Conservation (phyloP, 345 rosid genomes). For the Hibiscus mutabilis region DNA sequence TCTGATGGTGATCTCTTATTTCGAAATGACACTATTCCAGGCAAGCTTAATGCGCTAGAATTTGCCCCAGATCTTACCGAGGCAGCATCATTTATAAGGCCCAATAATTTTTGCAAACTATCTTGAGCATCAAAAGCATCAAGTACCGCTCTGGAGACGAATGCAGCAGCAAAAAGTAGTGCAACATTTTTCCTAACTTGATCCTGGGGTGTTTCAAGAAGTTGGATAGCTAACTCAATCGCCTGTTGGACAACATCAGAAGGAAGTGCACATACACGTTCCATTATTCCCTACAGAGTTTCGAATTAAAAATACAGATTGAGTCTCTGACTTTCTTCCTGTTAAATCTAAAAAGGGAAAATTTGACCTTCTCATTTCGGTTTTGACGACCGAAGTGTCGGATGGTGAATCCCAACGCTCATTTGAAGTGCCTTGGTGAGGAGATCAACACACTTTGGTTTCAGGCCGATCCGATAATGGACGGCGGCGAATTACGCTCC, state of each 20-base stretch:
- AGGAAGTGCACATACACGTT: conserved; percentile 95
- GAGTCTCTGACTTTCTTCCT: too few species aligned
- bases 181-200: conserved; percentile 92
- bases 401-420: too few species aligned
- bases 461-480: too few species aligned
- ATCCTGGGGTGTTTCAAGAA: conserved; percentile 82
- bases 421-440: too few species aligned
- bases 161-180: conserved; percentile 88
- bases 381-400: too few species aligned
- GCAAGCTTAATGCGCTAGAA: conserved; percentile 43
- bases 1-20: conserved; percentile 79
- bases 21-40: conserved; percentile 43
- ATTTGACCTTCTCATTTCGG: too few species aligned
- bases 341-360: too few species aligned
- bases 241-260: conserved; percentile 66
- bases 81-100: conserved; percentile 76
- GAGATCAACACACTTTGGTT: too few species aligned
- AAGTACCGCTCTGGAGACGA: conserved; percentile 87
- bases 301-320: too few species aligned
- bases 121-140: conserved; percentile 94
- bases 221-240: conserved; percentile 84
- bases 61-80: conserved; percentile 89
- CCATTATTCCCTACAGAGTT: conserved; percentile 97
- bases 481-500: too few species aligned
- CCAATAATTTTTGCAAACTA: conserved; percentile 76